A percentile compares a stretch with the other conserved stretches of the same genome.
These are phyloP conservation scores for Leucaena leucocephala DNA, from an alignment of 306 rosid genomes.

Conservation along the genomic window DNA sequence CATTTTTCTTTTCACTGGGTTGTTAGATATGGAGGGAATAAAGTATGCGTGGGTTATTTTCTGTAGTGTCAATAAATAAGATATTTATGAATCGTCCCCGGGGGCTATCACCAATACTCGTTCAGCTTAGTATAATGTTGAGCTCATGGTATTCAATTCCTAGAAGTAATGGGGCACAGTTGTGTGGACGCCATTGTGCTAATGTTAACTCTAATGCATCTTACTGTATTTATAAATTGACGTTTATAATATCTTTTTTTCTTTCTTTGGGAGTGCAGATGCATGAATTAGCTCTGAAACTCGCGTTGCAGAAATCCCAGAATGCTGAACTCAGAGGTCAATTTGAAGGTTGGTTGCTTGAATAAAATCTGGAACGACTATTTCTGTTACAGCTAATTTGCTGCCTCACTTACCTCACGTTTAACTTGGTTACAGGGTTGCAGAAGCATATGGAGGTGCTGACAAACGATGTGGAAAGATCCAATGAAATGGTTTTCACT, in stretches of 20 bases:
- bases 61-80: background rate
- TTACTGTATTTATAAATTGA: background rate
- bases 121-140: slow-evolving; percentile 6
- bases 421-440: slow-evolving; percentile 54
- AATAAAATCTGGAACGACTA: background rate
- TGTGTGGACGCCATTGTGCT: no score
- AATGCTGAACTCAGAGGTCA: slow-evolving; percentile 76
- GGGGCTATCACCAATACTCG: background rate
- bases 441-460: slow-evolving; percentile 80
- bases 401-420: background rate
- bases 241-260: slow-evolving; percentile 9
- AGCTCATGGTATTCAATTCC: background rate
- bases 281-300: slow-evolving; percentile 82
- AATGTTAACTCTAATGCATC: background rate
- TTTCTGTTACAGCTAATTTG: background rate
- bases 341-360: slow-evolving; percentile 72
- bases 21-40: background rate
- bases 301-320: slow-evolving; percentile 81
- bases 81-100: slow-evolving; percentile 1
- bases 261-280: slow-evolving; percentile 53
- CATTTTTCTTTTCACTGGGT: slow-evolving; percentile 6
- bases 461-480: slow-evolving; percentile 91
- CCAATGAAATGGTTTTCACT: slow-evolving; percentile 77
- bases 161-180: slow-evolving; percentile 24
- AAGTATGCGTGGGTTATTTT: background rate